Evolutionary conservation across 371 early-diverging fungal species (phyloP), one percentile per base, ranked within the genome.

Genomic region (Circinella umbellata): DNA sequence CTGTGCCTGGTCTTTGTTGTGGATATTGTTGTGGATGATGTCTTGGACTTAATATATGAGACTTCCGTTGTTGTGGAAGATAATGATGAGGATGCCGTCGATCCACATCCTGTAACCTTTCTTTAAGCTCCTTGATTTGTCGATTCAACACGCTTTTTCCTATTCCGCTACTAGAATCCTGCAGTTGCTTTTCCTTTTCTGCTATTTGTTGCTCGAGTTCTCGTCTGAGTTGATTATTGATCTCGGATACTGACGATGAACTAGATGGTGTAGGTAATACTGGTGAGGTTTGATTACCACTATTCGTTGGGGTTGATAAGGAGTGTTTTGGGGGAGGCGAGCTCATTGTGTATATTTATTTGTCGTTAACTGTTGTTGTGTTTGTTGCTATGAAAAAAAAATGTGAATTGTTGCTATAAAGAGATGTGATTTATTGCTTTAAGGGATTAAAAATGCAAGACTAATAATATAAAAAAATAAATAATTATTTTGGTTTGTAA

Each of bases 251-350:
- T 4, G 80, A 75, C 27, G 78, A 74, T 35, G 82, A 82, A 20
- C 75, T 76, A 38, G 82, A 80, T 38, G 83, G 83, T 18, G 83
- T 83, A 35, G 83, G 83, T 63, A 83, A 61, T 27, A 83, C 75
- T 7, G 73, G 78, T 4, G 73, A 55, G 34, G 73, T 61, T 37
- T 69, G 69, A 38, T 73, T 63, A 35, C 54, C 48, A 48, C 69
- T 70, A 53, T 67, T 70, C 18, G 79, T 72, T 8, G 83, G 74
- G 37, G 79, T 74, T 0, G 83, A 79, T 78, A 77, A 76, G 74
- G 83, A 78, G 63, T 80, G 79, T 74, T 75, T 69, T 59, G 80
- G 82, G 71, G 71, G 72, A 69, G 71, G 63, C 51, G 71, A 69
- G 37, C 69, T 75, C 75, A 75, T 75, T 38, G 34, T 67, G 27